Base-by-base conservation (phyloP, 108 stramenopile genomes). In the Aurantiochytrium sp. region DNA sequence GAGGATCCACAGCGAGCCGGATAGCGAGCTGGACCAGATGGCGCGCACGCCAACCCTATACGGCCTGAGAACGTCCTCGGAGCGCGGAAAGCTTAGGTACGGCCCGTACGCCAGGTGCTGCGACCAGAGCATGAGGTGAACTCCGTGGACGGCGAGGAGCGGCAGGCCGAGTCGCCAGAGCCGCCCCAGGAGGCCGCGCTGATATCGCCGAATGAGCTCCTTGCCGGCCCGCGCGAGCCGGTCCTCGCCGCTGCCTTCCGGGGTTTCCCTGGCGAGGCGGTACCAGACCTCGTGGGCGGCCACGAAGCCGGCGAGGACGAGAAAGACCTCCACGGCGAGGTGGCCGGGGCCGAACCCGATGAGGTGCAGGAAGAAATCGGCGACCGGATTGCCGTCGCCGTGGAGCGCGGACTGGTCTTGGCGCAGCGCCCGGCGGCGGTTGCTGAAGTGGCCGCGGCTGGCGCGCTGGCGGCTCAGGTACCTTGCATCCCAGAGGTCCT, bases 91-190 rank as follows among this genome's bases (percentile, higher is more conserved):
- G 27, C 73, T 48, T 17, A 81, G 24, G 24, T 81, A 81, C 39
- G 39, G 73, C 10, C 73, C 73, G 32, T 81, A 81, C n/a, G 73
- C 73, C 6, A 81, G 73, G 12, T 0, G 27, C 32, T 81, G 39
- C n/a, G 42, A 48, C 73, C 73, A 81, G 27, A 81, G 45, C n/a
- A 81, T 48, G 30, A 48, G 45, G 45, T 81, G 73, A 6, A 3
- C 45, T 0, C 21, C 39, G 8, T 81, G 73, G 6, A 81, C 73
- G 1, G 73, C 24, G 45, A 81, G 3, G 12, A 81, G 73, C 12
- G 73, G 73, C 73, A 81, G 30, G n/a, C 24, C 73, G 1, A 81
- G 73, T 42, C 73, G 12, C 73, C 73, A 81, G 24, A 81, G 32
- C 39, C 73, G 12, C 19, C 19, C 15, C 45, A 81, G 73, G 30